Conservation (phyloP, 345 rosid species). For the Salix exigua region DNA sequence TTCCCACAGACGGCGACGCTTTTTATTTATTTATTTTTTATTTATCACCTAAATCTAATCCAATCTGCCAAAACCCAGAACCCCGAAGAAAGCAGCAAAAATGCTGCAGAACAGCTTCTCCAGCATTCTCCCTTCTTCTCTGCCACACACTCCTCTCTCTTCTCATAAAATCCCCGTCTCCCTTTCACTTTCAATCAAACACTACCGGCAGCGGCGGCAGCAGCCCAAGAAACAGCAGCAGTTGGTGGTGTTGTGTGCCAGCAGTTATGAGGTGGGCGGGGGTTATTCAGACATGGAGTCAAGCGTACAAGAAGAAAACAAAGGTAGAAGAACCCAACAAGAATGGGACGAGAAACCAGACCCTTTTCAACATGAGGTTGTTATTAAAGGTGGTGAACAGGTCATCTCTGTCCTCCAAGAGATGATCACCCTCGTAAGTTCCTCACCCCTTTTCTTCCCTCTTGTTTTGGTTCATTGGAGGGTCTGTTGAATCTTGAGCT, state of each 20-base stretch:
- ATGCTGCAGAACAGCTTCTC: conserved; percentile 30
- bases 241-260: conserved; percentile 29
- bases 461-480: not conserved
- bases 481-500: too few species aligned
- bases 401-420: conserved; percentile 87
- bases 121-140: conserved; percentile 4
- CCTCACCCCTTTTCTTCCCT: not conserved
- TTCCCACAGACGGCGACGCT: conserved; percentile 49
- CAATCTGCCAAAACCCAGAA: conserved; percentile 24
- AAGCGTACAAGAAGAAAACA: conserved; percentile 22
- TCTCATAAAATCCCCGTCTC: not conserved
- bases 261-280: conserved; percentile 65
- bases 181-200: conserved; percentile 12
- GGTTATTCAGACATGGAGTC: conserved; percentile 54
- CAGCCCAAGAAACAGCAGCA: conserved; percentile 26
- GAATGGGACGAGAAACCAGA: conserved; percentile 39
- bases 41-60: not conserved
- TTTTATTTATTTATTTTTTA: too few species aligned
- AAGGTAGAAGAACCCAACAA: conserved; percentile 11
- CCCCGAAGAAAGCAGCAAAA: not conserved
- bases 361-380: conserved; percentile 54
- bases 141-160: not conserved
- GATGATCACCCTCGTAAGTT: conserved; percentile 70
- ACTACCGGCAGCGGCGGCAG: conserved; percentile 11
- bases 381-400: conserved; percentile 93